phyloP scores from a whole-genome alignment of 257 asterid species.

The Solanum arcanum region DNA sequence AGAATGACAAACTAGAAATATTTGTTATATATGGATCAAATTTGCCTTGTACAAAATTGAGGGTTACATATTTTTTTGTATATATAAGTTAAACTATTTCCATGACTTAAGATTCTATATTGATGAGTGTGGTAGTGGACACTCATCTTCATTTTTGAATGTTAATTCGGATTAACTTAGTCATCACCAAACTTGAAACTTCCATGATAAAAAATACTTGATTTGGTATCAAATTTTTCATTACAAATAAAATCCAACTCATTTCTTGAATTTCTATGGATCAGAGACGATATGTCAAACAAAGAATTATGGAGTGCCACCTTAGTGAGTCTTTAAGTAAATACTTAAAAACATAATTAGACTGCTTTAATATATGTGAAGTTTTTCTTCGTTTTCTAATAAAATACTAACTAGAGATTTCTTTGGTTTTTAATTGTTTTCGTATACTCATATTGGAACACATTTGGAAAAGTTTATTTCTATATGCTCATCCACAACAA shows the following conservation, averaged over 20 bases:
- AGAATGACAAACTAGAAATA: too few species aligned
- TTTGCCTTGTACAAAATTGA: too few species aligned
- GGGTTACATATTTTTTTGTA: background rate
- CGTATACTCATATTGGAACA: too few species aligned
- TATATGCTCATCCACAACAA: too few species aligned
- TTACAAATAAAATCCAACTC: conserved; percentile 43
- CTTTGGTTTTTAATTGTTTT: too few species aligned
- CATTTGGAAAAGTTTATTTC: too few species aligned
- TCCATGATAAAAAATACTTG: conserved; percentile 56
- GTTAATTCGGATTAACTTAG: conserved; percentile 40
- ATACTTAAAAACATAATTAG: too few species aligned
- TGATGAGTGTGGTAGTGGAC: conserved; percentile 59
- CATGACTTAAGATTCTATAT: conserved; percentile 46
- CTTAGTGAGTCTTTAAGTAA: background rate
- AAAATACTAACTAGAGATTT: too few species aligned
- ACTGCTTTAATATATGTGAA: too few species aligned
- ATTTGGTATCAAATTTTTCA: conserved; percentile 48
- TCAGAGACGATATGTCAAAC: background rate
- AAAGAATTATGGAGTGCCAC: background rate
- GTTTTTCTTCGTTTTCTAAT: too few species aligned
- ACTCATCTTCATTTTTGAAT: conserved; percentile 49
- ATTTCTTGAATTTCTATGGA: conserved; percentile 28
- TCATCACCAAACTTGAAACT: conserved; percentile 41
- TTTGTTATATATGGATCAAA: too few species aligned
- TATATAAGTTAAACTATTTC: background rate